Percentiles rank a stretch among this genome's conserved stretches.
These are phyloP conservation scores for Fistulinella prunicolor DNA, from an alignment of 768 basidiomycete species.

Conservation along the genomic window DNA sequence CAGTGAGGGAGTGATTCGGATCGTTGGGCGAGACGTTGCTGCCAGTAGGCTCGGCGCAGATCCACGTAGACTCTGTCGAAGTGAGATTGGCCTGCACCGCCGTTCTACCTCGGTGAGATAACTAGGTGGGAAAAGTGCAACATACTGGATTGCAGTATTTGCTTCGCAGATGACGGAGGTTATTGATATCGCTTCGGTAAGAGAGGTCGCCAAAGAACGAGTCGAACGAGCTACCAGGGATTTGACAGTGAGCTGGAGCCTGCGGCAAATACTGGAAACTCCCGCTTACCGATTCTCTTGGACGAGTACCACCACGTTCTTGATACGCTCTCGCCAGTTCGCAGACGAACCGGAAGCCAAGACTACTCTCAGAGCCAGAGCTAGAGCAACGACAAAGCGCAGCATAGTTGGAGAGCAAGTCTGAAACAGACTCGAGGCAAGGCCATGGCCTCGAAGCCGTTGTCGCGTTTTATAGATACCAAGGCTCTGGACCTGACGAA, in stretches of 20 bases:
- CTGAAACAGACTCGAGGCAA: background rate
- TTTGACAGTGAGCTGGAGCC: no score
- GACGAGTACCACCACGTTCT: constrained; percentile 27
- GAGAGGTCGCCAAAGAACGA: constrained; percentile 28
- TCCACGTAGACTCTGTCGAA: constrained; percentile 4
- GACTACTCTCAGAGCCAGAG: background rate
- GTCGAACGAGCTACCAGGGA: constrained; percentile 26
- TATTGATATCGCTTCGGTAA: constrained; percentile 22
- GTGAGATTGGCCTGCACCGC: constrained; percentile 13
- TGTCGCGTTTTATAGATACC: constrained; percentile 10
- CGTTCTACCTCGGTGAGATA: background rate
- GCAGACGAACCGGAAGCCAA: constrained; percentile 1
- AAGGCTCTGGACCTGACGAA: background rate
- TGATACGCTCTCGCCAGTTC: constrained; percentile 24
- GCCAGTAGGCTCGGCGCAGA: constrained; percentile 18
- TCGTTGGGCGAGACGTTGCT: constrained; percentile 23
- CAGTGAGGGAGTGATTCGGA: constrained; percentile 24
- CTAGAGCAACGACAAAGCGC: constrained; percentile 2
- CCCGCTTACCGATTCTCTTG: constrained; percentile 24
- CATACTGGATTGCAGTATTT: constrained; percentile 26
- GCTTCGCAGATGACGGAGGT: constrained; percentile 17
- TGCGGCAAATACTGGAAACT: background rate
- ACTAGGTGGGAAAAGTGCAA: background rate
- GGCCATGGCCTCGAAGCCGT: background rate
- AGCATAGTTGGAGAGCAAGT: constrained; percentile 17